Conservation (phyloP, 352 stramenopile species). For the Phytopythium boreale region DNA sequence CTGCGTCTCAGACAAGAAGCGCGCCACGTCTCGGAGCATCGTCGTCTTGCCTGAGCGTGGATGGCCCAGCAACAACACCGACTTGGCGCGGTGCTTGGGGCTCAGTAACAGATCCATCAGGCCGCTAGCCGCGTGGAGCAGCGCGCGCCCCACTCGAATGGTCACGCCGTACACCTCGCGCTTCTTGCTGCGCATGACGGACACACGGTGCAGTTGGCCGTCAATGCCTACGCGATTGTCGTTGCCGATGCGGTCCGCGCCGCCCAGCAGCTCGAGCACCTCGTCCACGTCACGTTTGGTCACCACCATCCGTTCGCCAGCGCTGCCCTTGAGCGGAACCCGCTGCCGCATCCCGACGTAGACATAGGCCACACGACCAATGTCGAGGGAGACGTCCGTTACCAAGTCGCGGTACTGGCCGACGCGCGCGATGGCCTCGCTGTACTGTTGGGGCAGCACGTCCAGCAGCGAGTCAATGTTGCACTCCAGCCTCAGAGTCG, state of each 20-base stretch:
- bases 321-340: slow-evolving; percentile 9
- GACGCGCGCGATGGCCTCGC: slow-evolving; percentile 18
- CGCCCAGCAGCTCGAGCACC: slow-evolving; percentile 39
- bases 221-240: slow-evolving; percentile 82
- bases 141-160: slow-evolving; percentile 65
- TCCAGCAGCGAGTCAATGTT: slow-evolving; percentile 31
- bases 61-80: slow-evolving; percentile 61
- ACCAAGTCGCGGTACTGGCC: slow-evolving; percentile 20
- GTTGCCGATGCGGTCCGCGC: slow-evolving; percentile 45
- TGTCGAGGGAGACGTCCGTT: slow-evolving; percentile 38
- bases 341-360: slow-evolving; percentile 31
- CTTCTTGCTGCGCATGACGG: slow-evolving; percentile 57
- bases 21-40: slow-evolving; percentile 75
- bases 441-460: slow-evolving; percentile 24
- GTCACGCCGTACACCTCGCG: slow-evolving; percentile 64
- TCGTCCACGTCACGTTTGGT: slow-evolving; percentile 46
- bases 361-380: slow-evolving; percentile 24
- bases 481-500: slow-evolving; percentile 21
- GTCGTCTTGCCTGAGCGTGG: slow-evolving; percentile 83
- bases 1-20: slow-evolving; percentile 44
- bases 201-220: slow-evolving; percentile 77
- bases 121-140: slow-evolving; percentile 56
- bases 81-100: slow-evolving; percentile 34
- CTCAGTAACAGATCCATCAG: slow-evolving; percentile 68
- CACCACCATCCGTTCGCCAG: slow-evolving; percentile 23